These are phyloP conservation scores for Hyaloscypha bicolor DNA, from an alignment of 495 filamentous ascomycete genomes.

Conservation along the genomic window DNA sequence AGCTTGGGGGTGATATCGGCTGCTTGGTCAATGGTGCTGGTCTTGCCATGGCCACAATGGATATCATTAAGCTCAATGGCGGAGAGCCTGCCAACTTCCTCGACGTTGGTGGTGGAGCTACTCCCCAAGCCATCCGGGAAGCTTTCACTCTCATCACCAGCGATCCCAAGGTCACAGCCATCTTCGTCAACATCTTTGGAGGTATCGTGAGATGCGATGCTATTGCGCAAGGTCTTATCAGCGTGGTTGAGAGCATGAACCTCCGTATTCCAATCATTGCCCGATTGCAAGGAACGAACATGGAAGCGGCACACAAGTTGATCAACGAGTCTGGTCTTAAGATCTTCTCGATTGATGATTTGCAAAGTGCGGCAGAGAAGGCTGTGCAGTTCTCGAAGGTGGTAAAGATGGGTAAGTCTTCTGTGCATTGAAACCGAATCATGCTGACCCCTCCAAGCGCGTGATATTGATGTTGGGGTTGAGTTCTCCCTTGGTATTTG, in stretches of 20 bases:
- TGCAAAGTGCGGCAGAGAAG: slow-evolving; percentile 97
- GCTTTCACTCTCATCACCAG: slow-evolving; percentile 98
- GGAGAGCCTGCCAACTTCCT: slow-evolving; percentile 97
- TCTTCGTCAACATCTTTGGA: slow-evolving; percentile 99
- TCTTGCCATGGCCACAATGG: slow-evolving; percentile 99
- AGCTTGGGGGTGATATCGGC: slow-evolving; percentile 98
- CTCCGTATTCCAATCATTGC: slow-evolving; percentile 95
- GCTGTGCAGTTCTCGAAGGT: slow-evolving; percentile 98
- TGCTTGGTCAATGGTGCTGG: slow-evolving; percentile 99
- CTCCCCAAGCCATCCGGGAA: slow-evolving; percentile 92
- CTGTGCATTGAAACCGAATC: slow-evolving; percentile 1
- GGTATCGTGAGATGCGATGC: slow-evolving; percentile 98
- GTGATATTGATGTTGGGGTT: slow-evolving; percentile 97
- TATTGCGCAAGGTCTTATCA: slow-evolving; percentile 94
- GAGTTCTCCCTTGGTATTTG: slow-evolving; percentile 97
- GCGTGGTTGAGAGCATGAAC: slow-evolving; percentile 90
- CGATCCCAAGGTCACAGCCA: slow-evolving; percentile 96
- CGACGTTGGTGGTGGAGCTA: slow-evolving; percentile 96
- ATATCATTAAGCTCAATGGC: slow-evolving; percentile 99
- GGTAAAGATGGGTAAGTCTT: slow-evolving; percentile 86
- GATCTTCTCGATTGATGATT: slow-evolving; percentile 99
- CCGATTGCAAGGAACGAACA: slow-evolving; percentile 96
- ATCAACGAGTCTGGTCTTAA: slow-evolving; percentile 98
- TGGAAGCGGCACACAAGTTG: slow-evolving; percentile 92
- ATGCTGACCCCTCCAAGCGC: slow-evolving; percentile 36